Evolutionary conservation across 768 basidiomycete genomes (phyloP), one percentile per base, ranked within the genome.

Genomic region (Lactarius sanguifluus): DNA sequence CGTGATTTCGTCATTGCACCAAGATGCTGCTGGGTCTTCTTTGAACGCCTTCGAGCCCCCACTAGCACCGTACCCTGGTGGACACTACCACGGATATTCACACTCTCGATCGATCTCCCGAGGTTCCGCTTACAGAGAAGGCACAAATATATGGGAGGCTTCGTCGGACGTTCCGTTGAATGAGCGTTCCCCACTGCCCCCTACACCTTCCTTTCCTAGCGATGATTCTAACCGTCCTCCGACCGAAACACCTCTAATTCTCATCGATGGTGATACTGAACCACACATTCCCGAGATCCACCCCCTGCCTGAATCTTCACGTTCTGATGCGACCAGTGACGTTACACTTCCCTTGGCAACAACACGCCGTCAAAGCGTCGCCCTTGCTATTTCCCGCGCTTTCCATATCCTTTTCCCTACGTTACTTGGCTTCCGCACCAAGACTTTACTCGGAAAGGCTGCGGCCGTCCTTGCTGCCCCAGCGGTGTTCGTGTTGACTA

Each of bases 401-500:
- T 81, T 79, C 62, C 83, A 90, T 69, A 85, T 86, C 7, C 79
- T 98, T 6, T 96, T 96, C 77, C 96, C 96, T 0, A 91, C 94
- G 0, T 78, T 98, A 1, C 87, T 89, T 63, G 81, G 85, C 59
- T 91, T 97, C 75, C 66, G 77, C 32, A 79, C 82, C 28, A 94
- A 96, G 76, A 87, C 88, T 20, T 70, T 87, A 59, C 70, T 89
- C 13, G 90, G 89, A 0, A 86, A 86, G 77, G 78, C 92, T 36
- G 90, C 91, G 0, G 85, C 88, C 0, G 70, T 96, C 30, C 83
- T 97, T 64, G 93, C 94, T 3, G 86, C 90, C 0, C 96, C 96
- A 2, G 93, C 94, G 2, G 87, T 99, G 2, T 79, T 97, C 75
- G 80, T 82, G 4, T 78, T 99, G 58, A 98, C 96, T 0, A 69